Percentiles rank a stretch among this genome's conserved stretches.
Evolutionary conservation across 2,329 filamentous ascomycete genomes (phyloP).

Genomic region (Trichoderma arundinaceum): DNA sequence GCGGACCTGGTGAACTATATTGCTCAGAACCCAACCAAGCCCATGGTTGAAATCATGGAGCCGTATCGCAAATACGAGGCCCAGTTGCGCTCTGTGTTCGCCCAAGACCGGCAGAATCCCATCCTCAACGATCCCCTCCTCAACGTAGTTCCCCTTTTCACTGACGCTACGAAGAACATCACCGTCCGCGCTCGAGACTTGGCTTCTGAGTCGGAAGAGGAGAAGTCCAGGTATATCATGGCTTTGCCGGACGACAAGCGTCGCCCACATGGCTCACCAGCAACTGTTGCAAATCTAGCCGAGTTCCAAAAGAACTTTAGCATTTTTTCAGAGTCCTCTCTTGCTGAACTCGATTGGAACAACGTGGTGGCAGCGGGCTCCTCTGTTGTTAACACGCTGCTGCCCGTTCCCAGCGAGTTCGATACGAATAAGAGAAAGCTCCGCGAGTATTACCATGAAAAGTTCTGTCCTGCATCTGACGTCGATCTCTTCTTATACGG

Average conservation of each 20-base stretch:
- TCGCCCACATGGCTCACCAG: slow-evolving; percentile 65
- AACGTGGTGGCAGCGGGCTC: slow-evolving; percentile 84
- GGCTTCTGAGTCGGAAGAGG: slow-evolving; percentile 60
- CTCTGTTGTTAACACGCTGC: slow-evolving; percentile 77
- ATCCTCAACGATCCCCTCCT: slow-evolving; percentile 61
- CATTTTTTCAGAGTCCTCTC: slow-evolving; percentile 78
- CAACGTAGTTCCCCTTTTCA: slow-evolving; percentile 72
- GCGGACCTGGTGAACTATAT: slow-evolving; percentile 59
- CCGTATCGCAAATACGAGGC: slow-evolving; percentile 73
- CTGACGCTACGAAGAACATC: slow-evolving; percentile 59
- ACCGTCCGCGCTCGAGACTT: slow-evolving; percentile 67
- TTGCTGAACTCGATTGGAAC: slow-evolving; percentile 78
- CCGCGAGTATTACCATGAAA: slow-evolving; percentile 79
- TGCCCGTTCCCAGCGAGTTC: slow-evolving; percentile 71
- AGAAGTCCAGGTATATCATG: slow-evolving; percentile 74
- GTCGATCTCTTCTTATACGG: slow-evolving; percentile 87
- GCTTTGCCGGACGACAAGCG: slow-evolving; percentile 65
- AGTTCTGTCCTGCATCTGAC: slow-evolving; percentile 81
- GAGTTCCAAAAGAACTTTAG: slow-evolving; percentile 82
- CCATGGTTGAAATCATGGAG: slow-evolving; percentile 63
- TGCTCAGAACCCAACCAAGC: slow-evolving; percentile 56
- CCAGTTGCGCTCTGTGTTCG: slow-evolving; percentile 69
- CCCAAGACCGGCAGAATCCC: slow-evolving; percentile 68
- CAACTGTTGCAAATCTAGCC: slow-evolving; percentile 68
- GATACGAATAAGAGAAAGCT: slow-evolving; percentile 66